phyloP scores from a whole-genome alignment of 495 filamentous ascomycete species.

The Collariella sp. region DNA sequence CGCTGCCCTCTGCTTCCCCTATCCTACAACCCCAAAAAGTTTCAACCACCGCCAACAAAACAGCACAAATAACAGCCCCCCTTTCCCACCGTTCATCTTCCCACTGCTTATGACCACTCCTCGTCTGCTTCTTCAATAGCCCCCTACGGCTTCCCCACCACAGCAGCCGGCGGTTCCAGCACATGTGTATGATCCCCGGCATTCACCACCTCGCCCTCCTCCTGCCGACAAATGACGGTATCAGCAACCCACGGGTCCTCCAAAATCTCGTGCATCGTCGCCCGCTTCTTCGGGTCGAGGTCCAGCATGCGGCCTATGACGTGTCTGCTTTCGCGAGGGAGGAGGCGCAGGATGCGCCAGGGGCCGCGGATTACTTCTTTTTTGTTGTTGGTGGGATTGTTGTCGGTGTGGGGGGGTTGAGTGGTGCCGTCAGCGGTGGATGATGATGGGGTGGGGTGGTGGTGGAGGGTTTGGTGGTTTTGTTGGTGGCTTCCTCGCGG shows the following conservation, averaged over 20 bases:
- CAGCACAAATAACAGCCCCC: neutral
- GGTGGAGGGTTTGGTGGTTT: slow-evolving; percentile 6
- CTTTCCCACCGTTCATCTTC: neutral
- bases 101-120: neutral
- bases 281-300: slow-evolving; percentile 73
- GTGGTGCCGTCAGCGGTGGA: slow-evolving; percentile 2
- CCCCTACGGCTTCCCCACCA: slow-evolving; percentile 11
- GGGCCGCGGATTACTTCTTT: slow-evolving; percentile 84
- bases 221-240: slow-evolving; percentile 51
- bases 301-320: slow-evolving; percentile 93
- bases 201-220: slow-evolving; percentile 35
- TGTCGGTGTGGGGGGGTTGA: slow-evolving; percentile 23
- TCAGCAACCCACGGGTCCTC: slow-evolving; percentile 81
- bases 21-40: slow-evolving; percentile 3
- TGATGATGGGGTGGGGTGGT: slow-evolving; percentile 1
- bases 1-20: neutral
- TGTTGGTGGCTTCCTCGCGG: slow-evolving; percentile 11
- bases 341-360: slow-evolving; percentile 82
- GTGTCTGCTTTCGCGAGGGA: slow-evolving; percentile 81
- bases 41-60: too few species aligned
- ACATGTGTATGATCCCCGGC: slow-evolving; percentile 46
- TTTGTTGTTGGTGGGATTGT: too few species aligned
- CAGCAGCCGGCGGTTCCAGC: slow-evolving; percentile 41
- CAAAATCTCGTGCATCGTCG: slow-evolving; percentile 74
- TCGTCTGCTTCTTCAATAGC: too few species aligned